phyloP scores from a whole-genome alignment of 495 filamentous ascomycete genomes.

The Podospora pseudoanserina region DNA sequence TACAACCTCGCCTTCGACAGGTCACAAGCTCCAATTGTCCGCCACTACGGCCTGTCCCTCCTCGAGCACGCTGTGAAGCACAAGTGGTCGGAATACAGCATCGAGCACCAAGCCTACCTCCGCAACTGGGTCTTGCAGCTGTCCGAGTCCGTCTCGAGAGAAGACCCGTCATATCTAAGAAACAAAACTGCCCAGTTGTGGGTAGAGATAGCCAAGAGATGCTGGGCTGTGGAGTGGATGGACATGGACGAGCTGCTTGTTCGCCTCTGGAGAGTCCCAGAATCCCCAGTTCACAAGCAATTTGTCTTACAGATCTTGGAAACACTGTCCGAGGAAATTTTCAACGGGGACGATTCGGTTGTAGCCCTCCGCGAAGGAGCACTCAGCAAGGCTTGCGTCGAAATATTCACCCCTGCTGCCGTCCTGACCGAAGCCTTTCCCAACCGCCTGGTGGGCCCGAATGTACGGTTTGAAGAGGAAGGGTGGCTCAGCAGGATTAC shows the following conservation, averaged over 20 bases:
- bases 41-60: conserved; percentile 88
- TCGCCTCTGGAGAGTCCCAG: conserved; percentile 66
- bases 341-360: conserved; percentile 81
- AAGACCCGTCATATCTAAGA: conserved; percentile 78
- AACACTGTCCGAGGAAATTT: conserved; percentile 91
- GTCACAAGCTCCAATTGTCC: conserved; percentile 70
- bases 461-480: conserved; percentile 69
- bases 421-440: conserved; percentile 74
- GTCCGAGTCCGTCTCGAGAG: conserved; percentile 63
- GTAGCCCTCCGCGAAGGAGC: conserved; percentile 77
- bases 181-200: conserved; percentile 96
- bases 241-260: conserved; percentile 87
- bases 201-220: conserved; percentile 90
- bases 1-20: conserved; percentile 73
- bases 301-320: conserved; percentile 82
- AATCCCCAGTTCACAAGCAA: conserved; percentile 67
- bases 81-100: conserved; percentile 66
- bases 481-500: conserved; percentile 84
- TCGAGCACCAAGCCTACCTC: conserved; percentile 60
- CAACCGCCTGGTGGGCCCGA: conserved; percentile 54
- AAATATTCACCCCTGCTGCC: conserved; percentile 78
- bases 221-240: conserved; percentile 86
- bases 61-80: conserved; percentile 85
- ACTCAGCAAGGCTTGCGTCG: conserved; percentile 82
- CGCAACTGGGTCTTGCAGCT: conserved; percentile 72